A percentile compares a stretch with the other conserved stretches of the same genome.
These are phyloP conservation scores for Lipomyces orientalis DNA, from an alignment of 805 yeast genomes.

Conservation along the genomic window DNA sequence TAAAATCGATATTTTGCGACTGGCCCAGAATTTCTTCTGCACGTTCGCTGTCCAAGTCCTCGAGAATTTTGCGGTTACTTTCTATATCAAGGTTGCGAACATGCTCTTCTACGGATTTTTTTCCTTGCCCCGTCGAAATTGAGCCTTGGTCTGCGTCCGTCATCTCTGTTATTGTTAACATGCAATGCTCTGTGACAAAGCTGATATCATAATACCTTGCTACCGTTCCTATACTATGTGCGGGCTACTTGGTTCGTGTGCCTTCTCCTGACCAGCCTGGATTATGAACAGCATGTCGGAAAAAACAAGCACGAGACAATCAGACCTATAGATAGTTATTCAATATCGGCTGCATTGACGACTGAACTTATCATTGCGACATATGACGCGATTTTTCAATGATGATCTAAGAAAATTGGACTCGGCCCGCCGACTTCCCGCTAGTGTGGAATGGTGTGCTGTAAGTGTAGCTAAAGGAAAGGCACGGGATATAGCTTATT, in stretches of 20 bases:
- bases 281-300: background rate
- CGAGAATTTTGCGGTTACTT: background rate
- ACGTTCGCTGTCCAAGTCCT: constrained; percentile 7
- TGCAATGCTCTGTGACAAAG: background rate
- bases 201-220: background rate
- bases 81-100: constrained; percentile 6
- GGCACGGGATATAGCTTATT: background rate
- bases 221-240: constrained; percentile 4
- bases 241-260: background rate
- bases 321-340: background rate
- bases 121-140: background rate
- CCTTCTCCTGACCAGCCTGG: constrained; percentile 1
- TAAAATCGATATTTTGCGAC: constrained; percentile 43
- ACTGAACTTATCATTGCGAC: background rate
- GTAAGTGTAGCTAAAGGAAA: no score
- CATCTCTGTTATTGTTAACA: background rate
- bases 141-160: constrained; percentile 3
- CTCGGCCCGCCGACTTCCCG: background rate
- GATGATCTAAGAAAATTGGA: background rate
- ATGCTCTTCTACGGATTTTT: background rate
- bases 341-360: background rate
- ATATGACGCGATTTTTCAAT: constrained; percentile 1
- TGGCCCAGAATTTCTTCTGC: constrained; percentile 23
- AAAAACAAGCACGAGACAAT: background rate
- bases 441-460: background rate